These are phyloP conservation scores for Camelina sativa DNA, from an alignment of 345 rosid species.

Conservation along the genomic window DNA sequence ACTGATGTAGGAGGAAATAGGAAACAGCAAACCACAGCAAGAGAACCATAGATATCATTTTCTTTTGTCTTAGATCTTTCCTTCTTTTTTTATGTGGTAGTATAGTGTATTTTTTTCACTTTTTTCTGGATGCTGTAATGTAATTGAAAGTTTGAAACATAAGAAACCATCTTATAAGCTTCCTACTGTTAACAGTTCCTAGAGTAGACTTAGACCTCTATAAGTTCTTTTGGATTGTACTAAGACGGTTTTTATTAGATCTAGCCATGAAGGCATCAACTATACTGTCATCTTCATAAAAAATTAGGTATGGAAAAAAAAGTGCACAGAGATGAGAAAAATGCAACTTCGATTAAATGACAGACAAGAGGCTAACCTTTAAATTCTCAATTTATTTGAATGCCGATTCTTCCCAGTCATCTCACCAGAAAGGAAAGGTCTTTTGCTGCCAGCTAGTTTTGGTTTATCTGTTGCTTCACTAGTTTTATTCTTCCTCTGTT, in stretches of 20 bases:
- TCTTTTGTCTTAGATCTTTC: constrained; percentile 8
- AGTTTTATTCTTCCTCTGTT: constrained; percentile 42
- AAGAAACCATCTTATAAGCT: constrained; percentile 26
- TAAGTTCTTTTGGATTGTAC: constrained; percentile 16
- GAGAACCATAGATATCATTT: constrained; percentile 20
- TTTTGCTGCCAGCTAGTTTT: constrained; percentile 42
- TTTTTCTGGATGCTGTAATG: constrained; percentile 26
- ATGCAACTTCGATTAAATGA: constrained; percentile 1
- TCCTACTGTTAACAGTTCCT: constrained; percentile 24
- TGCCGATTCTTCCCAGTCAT: constrained; percentile 51
- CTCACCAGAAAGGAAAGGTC: constrained; percentile 54
- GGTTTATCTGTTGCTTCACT: constrained; percentile 44
- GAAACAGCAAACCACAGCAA: constrained; percentile 37
- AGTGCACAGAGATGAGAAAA: constrained; percentile 3
- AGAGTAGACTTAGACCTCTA: constrained; percentile 13
- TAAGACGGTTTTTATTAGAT: constrained; percentile 16
- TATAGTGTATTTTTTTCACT: constrained; percentile 26
- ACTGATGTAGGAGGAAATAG: constrained; percentile 33
- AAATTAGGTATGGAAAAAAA: not conserved
- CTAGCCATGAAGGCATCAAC: constrained; percentile 19
- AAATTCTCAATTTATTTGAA: constrained; percentile 49
- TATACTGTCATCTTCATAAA: constrained; percentile 7
- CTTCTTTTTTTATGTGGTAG: constrained; percentile 9
- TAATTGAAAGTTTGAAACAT: constrained; percentile 15
- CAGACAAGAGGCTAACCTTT: constrained; percentile 31